phyloP scores from a whole-genome alignment of 257 asterid genomes.

The Fraxinus excelsior region DNA sequence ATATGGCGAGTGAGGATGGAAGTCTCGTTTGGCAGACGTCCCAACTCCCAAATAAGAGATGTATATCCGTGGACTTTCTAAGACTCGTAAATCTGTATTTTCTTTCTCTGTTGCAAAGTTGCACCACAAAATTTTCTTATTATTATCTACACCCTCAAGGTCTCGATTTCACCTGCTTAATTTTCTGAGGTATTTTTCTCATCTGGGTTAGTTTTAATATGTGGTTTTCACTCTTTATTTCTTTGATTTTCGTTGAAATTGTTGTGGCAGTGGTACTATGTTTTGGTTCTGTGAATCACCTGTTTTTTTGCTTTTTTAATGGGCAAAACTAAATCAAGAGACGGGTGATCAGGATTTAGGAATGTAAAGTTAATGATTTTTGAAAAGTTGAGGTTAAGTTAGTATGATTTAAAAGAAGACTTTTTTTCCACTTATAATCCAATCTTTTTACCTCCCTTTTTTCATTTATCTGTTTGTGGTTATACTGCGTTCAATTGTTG shows the following conservation, averaged over 20 bases:
- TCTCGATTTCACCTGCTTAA: background rate
- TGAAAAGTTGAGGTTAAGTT: background rate
- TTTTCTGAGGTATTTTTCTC: slow-evolving; percentile 17
- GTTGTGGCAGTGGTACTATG: background rate
- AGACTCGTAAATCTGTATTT: background rate
- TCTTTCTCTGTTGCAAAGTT: background rate
- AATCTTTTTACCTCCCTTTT: background rate
- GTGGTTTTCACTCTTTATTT: background rate
- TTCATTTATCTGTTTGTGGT: background rate
- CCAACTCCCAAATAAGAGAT: no score
- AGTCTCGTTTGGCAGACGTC: background rate
- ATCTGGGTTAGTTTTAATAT: slow-evolving; percentile 5
- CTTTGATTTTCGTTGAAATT: slow-evolving; percentile 16
- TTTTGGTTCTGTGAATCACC: background rate
- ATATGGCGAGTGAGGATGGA: background rate
- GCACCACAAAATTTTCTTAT: background rate
- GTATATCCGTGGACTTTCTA: background rate
- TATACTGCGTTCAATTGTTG: background rate
- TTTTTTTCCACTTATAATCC: background rate
- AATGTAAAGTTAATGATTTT: background rate
- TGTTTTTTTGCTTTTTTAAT: slow-evolving; percentile 3
- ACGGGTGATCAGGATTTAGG: background rate
- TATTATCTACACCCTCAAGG: background rate
- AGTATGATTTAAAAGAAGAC: background rate
- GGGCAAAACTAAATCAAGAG: background rate